Conservation (phyloP, 2,329 filamentous ascomycete genomes). For the Emmonsiellopsis sp. region DNA sequence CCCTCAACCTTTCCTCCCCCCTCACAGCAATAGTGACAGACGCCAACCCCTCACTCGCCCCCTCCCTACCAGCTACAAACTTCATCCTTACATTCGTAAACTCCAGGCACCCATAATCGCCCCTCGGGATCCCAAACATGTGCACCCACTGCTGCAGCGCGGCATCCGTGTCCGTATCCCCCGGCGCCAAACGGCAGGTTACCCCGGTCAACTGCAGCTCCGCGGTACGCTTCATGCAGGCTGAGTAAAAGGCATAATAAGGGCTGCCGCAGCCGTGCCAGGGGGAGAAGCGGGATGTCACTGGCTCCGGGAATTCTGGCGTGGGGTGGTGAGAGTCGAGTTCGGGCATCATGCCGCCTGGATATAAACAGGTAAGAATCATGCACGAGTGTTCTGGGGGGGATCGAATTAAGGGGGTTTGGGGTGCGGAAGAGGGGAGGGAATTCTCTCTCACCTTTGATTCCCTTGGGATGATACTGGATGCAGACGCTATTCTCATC, state of each 20-base stretch:
- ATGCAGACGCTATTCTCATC: slow-evolving; percentile 25
- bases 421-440: not conserved
- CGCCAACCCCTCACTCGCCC: slow-evolving; percentile 26
- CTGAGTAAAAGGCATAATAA: slow-evolving; percentile 24
- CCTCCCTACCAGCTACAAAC: slow-evolving; percentile 26
- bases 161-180: slow-evolving; percentile 25
- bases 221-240: slow-evolving; percentile 26
- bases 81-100: slow-evolving; percentile 27
- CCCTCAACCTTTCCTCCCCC: slow-evolving; percentile 21
- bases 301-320: slow-evolving; percentile 26
- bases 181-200: slow-evolving; percentile 27
- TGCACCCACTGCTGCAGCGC: slow-evolving; percentile 33
- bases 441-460: slow-evolving; percentile 20
- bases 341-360: slow-evolving; percentile 36
- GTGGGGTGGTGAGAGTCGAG: slow-evolving; percentile 30
- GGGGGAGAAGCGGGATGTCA: slow-evolving; percentile 30
- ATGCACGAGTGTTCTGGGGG: no score
- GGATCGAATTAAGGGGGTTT: not conserved
- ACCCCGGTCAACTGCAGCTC: slow-evolving; percentile 28
- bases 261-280: slow-evolving; percentile 35
- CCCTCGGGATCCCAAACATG: slow-evolving; percentile 23
- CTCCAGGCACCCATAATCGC: slow-evolving; percentile 11
- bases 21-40: slow-evolving; percentile 31
- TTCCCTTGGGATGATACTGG: slow-evolving; percentile 38
- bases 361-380: not conserved